These are phyloP conservation scores for Fusarium succisae DNA, from an alignment of 2,329 filamentous ascomycete species.

Conservation along the genomic window DNA sequence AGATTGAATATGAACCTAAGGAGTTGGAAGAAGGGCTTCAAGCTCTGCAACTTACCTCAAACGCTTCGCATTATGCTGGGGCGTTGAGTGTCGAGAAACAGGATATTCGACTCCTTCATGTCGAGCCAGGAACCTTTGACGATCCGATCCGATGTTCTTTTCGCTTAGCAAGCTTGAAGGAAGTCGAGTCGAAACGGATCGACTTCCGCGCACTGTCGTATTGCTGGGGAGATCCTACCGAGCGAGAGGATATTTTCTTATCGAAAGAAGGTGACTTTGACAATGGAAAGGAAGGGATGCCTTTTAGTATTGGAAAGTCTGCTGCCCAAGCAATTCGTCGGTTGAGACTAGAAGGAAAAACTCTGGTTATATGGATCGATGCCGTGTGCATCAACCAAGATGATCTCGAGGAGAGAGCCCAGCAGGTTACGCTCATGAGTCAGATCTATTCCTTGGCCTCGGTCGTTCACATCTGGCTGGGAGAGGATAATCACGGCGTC, in stretches of 20 bases:
- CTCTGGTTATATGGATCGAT: slow-evolving; percentile 30
- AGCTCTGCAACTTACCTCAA: background rate
- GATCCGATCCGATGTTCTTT: slow-evolving; percentile 13
- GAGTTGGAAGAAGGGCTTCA: background rate
- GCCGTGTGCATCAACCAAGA: slow-evolving; percentile 38
- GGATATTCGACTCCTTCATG: slow-evolving; percentile 17
- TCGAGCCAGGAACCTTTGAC: slow-evolving; percentile 13
- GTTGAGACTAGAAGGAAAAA: background rate
- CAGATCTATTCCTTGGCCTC: slow-evolving; percentile 24
- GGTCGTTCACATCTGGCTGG: slow-evolving; percentile 20
- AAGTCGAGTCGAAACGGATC: background rate
- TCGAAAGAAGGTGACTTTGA: accelerated
- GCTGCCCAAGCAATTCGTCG: slow-evolving; percentile 14
- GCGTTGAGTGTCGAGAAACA: background rate
- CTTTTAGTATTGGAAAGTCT: slow-evolving; percentile 19
- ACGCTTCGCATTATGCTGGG: background rate
- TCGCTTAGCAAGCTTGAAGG: background rate
- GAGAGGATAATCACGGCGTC: slow-evolving; percentile 4
- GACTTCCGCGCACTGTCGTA: slow-evolving; percentile 25
- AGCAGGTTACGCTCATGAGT: slow-evolving; percentile 30
- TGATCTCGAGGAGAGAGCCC: slow-evolving; percentile 23
- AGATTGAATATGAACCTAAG: slow-evolving; percentile 19
- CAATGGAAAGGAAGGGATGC: accelerated
- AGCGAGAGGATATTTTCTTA: slow-evolving; percentile 5
- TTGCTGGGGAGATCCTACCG: slow-evolving; percentile 23